Percentiles rank a stretch among this genome's conserved stretches.
Conservation (phyloP, 2,329 filamentous ascomycete species). For the Huntiella decipiens region DNA sequence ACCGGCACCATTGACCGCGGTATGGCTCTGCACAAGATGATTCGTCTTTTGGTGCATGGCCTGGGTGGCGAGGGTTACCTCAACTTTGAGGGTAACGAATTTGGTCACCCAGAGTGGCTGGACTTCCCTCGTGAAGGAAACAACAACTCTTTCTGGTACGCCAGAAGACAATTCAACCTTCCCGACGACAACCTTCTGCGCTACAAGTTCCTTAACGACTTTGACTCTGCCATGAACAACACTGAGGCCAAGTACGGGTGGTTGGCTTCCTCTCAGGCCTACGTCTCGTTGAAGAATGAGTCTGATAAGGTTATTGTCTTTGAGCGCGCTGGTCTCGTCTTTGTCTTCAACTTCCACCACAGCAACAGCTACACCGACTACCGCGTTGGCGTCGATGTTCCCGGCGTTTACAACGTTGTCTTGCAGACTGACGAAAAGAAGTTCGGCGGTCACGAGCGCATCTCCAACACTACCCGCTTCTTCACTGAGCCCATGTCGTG, state of each 20-base stretch:
- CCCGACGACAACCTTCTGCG: conserved; percentile 70
- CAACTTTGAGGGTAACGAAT: conserved; percentile 98
- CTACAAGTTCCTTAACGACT: conserved; percentile 83
- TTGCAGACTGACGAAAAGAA: conserved; percentile 61
- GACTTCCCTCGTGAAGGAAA: conserved; percentile 94
- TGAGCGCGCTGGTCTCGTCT: conserved; percentile 75
- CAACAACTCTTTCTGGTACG: conserved; percentile 85
- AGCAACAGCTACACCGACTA: conserved; percentile 77
- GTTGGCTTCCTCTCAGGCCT: conserved; percentile 70
- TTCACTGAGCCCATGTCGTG: conserved; percentile 82
- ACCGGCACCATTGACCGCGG: conserved; percentile 81
- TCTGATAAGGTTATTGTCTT: conserved; percentile 89
- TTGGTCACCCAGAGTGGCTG: conserved; percentile 96
- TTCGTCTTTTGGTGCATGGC: conserved; percentile 75
- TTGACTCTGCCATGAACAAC: conserved; percentile 80
- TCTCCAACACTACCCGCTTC: conserved; percentile 66
- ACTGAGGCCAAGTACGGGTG: conserved; percentile 80
- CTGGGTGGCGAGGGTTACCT: conserved; percentile 93
- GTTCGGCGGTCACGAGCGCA: conserved; percentile 61
- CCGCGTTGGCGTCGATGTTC: conserved; percentile 65
- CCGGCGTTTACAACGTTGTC: conserved; percentile 74
- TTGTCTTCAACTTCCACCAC: conserved; percentile 92
- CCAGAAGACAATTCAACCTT: conserved; percentile 80
- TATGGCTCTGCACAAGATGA: conserved; percentile 91
- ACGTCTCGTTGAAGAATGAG: conserved; percentile 87